These are phyloP conservation scores for Conticribra weissflogii DNA, from an alignment of 108 stramenopile species.

Conservation along the genomic window DNA sequence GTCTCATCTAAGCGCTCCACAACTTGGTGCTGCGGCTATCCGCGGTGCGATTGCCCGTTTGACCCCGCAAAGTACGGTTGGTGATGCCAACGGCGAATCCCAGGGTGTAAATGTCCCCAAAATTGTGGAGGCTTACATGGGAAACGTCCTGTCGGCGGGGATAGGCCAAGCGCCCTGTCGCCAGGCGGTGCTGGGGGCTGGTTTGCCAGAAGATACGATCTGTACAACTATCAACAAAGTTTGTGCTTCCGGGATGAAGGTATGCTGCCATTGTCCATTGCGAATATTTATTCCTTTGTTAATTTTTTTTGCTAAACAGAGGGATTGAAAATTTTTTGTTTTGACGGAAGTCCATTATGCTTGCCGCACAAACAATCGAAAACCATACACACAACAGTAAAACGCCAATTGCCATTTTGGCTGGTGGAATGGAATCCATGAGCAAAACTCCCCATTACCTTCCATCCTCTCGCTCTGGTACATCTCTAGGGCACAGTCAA, in stretches of 20 bases:
- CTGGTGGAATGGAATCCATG: conserved; percentile 98
- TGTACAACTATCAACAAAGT: conserved; percentile 94
- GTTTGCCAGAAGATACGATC: conserved; percentile 61
- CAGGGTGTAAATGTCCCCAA: conserved; percentile 31
- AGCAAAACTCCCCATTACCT: conserved; percentile 96
- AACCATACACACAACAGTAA: conserved; percentile 11
- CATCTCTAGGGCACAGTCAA: conserved; percentile 68
- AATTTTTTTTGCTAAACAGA: neutral
- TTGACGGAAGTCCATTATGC: conserved; percentile 61
- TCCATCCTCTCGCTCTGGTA: conserved; percentile 64
- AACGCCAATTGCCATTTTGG: conserved; percentile 65
- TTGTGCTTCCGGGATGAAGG: conserved; percentile 96
- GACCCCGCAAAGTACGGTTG: no score
- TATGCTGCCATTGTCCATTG: conserved; percentile 17
- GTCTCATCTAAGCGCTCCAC: conserved; percentile 80
- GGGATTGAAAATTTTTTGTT: neutral
- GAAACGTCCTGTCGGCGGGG: conserved; percentile 95
- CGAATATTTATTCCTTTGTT: neutral
- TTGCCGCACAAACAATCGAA: conserved; percentile 78
- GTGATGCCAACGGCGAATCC: conserved; percentile 49
- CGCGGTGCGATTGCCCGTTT: conserved; percentile 60
- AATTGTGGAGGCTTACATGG: conserved; percentile 91
- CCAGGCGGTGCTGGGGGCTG: conserved; percentile 73
- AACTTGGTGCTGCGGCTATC: conserved; percentile 87
- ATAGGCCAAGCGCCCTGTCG: conserved; percentile 96